Evolutionary conservation across 495 filamentous ascomycete species (phyloP), one percentile per base, ranked within the genome.

Genomic region (Pseudomonodictys pantanalensis): DNA sequence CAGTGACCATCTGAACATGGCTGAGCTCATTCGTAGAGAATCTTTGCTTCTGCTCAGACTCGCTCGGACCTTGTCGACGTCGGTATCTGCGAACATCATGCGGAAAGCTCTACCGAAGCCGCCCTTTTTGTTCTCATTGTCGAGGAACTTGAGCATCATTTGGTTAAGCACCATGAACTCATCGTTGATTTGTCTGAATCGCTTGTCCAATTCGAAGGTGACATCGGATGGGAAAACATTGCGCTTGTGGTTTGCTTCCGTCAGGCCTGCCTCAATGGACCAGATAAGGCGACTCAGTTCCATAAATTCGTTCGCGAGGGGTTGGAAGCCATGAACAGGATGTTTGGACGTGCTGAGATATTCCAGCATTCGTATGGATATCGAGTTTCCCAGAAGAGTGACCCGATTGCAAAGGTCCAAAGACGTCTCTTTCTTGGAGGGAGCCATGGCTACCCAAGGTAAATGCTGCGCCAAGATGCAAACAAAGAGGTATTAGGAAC

Each of bases 351-450:
- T 75, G 41, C 74, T 79, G 20, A 83, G 72, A 58, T 80, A 81
- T 58, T 83, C 79, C 38, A 83, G 75, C 73, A 81, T 79, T 58
- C 76, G 80, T 18, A 83, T 75, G 1, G 80, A 75, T 58, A 80
- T 78, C 52, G 73, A 73, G 61, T 83, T 79, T 44, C 78, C 78
- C 7, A 73, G 69, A 15, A 68, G 64, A 3, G 75, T 76, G 6
- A 71, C 68, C 62, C 69, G 72, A 29, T 72, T 60, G 65, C 68
- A 70, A 5, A 68, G 55, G 25, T 65, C 65, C 6, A 68, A 46
- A 7, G 58, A 56, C 12, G 58, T 62, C 22, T 70, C 61, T 45
- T 67, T 66, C 54, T 52, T 64, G 24, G 51, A 38, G 29, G 61
- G 68, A 20, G 68, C 56, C 68, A 70, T 70, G 20, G 3, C n/a